Evolutionary conservation across 129 eudicot species (phyloP), one percentile per base, ranked within the genome.

Genomic region (Flaveria brownii): DNA sequence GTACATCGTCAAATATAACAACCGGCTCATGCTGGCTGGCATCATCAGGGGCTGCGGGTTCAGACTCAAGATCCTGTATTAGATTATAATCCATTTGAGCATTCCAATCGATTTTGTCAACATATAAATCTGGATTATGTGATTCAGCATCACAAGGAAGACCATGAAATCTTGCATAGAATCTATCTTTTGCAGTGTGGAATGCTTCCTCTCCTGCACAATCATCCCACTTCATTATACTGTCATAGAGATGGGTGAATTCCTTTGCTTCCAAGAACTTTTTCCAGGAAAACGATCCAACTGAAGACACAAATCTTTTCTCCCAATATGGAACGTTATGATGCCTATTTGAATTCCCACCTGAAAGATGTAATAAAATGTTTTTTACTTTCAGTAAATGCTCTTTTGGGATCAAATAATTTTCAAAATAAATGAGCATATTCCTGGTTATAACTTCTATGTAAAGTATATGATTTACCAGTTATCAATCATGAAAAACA

Each of bases 181-280:
- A 94, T 25, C 88, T 75, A 12, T 73, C 85, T 76, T 87, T 94
- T 28, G 96, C 97, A 45, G 82, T 73, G 42, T 8, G 54, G 49
- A 91, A 91, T 45, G 97, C 97, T 77, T 86, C 93, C 62, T 87
- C 80, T 17, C 79, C 96, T 20, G 92, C 98, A 49, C 88, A 81
- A 73, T 94, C 98, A 41, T 94, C 71, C 98, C 97, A 91, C 8
- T 82, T 69, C 9, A 87, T 11, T 73, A 94, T 76, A 42, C 84
- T 78, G 13, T 86, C 82, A 43, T 94, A 88, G 11, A 84, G 84
- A 83, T 83, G 68, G 30, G 74, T 74, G 63, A 61, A 90, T 45
- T 81, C 82, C 79, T 87, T 84, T 52, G 84, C 73, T 62, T 85
- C 89, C 84, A 93, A 9, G n/a, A 93, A 28, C 50, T 82, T 74